These are phyloP conservation scores for Crotalaria pallida DNA, from an alignment of 306 rosid species.

Conservation along the genomic window DNA sequence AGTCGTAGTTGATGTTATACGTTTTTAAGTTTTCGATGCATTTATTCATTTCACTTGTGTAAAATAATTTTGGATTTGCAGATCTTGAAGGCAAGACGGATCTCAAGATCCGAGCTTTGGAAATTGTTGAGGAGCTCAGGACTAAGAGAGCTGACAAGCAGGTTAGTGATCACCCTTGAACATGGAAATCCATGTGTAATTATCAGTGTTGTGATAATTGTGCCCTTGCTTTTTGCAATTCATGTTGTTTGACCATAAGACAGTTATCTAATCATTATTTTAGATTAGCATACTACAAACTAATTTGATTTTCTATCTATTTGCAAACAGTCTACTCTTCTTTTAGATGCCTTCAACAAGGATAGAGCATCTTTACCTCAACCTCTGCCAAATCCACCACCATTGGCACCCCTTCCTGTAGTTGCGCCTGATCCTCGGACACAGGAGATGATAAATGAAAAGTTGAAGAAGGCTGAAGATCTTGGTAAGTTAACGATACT, in stretches of 20 bases:
- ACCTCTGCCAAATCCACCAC: constrained; percentile 84
- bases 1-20: not conserved
- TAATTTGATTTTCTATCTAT: constrained; percentile 4
- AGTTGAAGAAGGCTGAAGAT: constrained; percentile 96
- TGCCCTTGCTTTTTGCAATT: not conserved
- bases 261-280: not conserved
- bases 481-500: constrained; percentile 56
- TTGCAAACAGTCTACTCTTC: constrained; percentile 70
- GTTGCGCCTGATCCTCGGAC: constrained; percentile 83
- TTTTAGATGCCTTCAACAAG: constrained; percentile 94
- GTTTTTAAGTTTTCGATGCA: not conserved
- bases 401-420: constrained; percentile 81
- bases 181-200: not conserved
- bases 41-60: not conserved
- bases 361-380: constrained; percentile 97
- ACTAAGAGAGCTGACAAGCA: constrained; percentile 92
- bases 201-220: not conserved
- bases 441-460: constrained; percentile 98
- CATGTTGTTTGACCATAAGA: constrained; percentile 6
- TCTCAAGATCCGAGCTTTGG: constrained; percentile 82
- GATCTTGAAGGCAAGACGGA: constrained; percentile 98
- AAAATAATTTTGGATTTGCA: constrained; percentile 30
- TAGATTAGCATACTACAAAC: constrained; percentile 6
- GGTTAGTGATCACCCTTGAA: constrained; percentile 39
- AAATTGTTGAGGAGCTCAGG: constrained; percentile 90